Evolutionary conservation across 495 filamentous ascomycete genomes (phyloP), one percentile per base, ranked within the genome.

Genomic region (Aspergillus diversus): DNA sequence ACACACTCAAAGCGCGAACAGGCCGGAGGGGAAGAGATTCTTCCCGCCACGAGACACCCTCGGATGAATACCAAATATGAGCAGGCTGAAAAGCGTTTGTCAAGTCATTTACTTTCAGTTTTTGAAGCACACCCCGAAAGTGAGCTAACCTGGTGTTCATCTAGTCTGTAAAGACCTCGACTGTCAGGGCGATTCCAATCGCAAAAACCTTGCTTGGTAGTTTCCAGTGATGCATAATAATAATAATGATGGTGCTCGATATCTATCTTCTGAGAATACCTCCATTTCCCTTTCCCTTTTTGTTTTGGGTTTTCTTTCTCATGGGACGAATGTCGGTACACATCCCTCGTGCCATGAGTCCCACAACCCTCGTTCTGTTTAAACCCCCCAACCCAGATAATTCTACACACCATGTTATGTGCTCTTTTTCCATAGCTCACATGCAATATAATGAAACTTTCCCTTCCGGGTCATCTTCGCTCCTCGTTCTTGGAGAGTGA

Each of bases 111-210:
- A 11, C 39, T 43, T 43, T 0, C 39, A 13, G 4, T 12, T 15
- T 43, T 43, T 15, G 5, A 43, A 5, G n/a, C n/a, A 27, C 16
- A 34, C 11, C 42, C 16, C 50, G 12, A 42, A 15, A 13, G 7
- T 42, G 5, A 33, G 5, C 34, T 27, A 35, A 52, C 15, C 4
- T 6, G 21, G 21, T 27, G 21, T 53, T 43, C 34, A 31, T 8
- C 39, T 34, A 77, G 75, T 77, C 31, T 77, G 75, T 61, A 73
- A 73, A 49, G 69, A 75, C n/a, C 53, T 77, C 9, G 73, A 77
- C 21, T 77, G 75, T 49, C 46, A 43, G 27, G 37, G 16, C 35
- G 34, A 43, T 6, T 34, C 21, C 7, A 57, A 17, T 42, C 57
- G 55, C 9, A 35, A 63, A 31, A 32, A 50, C 5, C 55, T 66